Evolutionary conservation across 805 yeast genomes (phyloP), one percentile per base, ranked within the genome.

Genomic region (Brettanomyces custersianus): DNA sequence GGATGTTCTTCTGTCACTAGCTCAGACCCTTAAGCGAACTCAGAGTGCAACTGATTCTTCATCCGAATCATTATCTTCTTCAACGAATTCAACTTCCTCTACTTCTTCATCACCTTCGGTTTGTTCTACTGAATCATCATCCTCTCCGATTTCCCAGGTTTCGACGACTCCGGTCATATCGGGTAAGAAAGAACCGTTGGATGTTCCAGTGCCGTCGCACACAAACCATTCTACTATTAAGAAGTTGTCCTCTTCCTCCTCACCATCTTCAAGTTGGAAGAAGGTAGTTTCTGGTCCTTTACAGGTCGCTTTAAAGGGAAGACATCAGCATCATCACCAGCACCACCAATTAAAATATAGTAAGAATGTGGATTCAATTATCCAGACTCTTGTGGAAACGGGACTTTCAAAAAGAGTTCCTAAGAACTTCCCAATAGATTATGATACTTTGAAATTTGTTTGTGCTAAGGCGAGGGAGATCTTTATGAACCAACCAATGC

Each of bases 401-500:
- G 82, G 81, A 3, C 55, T 64, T 13, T 52, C 66, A 4, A 61
- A 65, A 33, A 48, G 54, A 23, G 57, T 59, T 38, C 60, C 66
- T 20, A 68, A 67, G 43, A 68, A 68, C 39, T 69, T 79, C 37
- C 70, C 72, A 0, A 55, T 79, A 31, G 55, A 73, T 11, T 49
- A 65, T 3, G 57, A 65, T 45, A 84, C 79, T 47, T 65, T 79
- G 31, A 76, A 70, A 49, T 60, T 63, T 43, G 66, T 79, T 30
- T 70, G 81, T 51, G 64, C 72, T 16, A 71, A 65, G 42, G 69
- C 82, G 4, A 61, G 85, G 39, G 71, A 74, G 33, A 63, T 79
- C 13, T 77, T 80, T 37, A 49, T 78, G 53, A 63, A 59, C 8
- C 88, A 80, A 47, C 87, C 88, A 7, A 68, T 78, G 23, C 53